Base-by-base conservation (phyloP, 2,329 filamentous ascomycete genomes). In the Orbilia ellipsospora region DNA sequence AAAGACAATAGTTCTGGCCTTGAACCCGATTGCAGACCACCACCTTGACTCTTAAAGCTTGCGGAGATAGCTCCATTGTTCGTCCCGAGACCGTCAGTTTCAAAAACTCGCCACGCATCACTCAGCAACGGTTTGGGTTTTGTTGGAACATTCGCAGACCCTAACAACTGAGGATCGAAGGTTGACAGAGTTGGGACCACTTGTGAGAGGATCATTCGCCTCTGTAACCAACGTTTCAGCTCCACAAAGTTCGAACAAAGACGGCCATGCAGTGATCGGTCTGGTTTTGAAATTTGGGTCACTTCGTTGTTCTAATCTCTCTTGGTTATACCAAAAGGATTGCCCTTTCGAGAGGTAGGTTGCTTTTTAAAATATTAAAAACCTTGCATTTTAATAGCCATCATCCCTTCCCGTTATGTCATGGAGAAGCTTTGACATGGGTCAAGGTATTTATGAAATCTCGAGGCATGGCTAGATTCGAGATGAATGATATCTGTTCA, bases 181-280 rank as follows among this genome's bases (percentile, higher is more conserved):
- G 16, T 52, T 18, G 4, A 52, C 44, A 64, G 26, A 44, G 16
- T 59, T 69, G 60, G 72, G 59, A 26, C 28, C 56, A 52, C 45
- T 56, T 54, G 65, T 54, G 51, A 31, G 54, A 45, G 54, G 42
- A 59, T 55, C 56, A 54, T 62, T 63, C 64, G 44, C 54, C 72
- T 60, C 65, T 59, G 56, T 50, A 75, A 61, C 63, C 72, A 68
- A 54, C 59, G 72, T 75, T 68, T 75, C 64, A 75, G 59, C 70
- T 48, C 60, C 60, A 36, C 40, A 44, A 16, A 28, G 15, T 50
- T 64, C 52, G 64, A 75, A 75, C 64, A 70, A 75, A 75, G 66
- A 52, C 52, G 51, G 72, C 67, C 40, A 75, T 75, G 72, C 59
- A 45, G 64, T 75, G 60, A 75, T 68, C 45, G 57, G 42, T 23